Evolutionary conservation across 176 grass and related monocot genomes (phyloP), one percentile per base, ranked within the genome.

Genomic region (Oryza coarctata): DNA sequence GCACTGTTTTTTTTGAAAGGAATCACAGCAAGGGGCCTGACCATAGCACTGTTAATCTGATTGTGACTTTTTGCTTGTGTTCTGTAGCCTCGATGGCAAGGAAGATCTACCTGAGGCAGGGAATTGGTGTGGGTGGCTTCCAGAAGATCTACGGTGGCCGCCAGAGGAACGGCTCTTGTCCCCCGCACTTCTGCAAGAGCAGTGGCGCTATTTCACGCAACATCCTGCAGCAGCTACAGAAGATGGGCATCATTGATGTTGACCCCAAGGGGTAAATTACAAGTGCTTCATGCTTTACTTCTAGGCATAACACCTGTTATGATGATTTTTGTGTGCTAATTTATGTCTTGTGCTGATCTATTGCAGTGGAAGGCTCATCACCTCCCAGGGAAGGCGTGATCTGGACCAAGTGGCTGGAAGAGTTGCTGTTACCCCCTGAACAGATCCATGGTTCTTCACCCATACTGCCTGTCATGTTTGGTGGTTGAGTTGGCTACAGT

Each of bases 71-170:
- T 77, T 44, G 0, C 12, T 66, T 20, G 20, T 31, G 22, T 69
- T 17, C 27, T 83, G 43, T 43, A 92, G 90, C 90, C 52, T 92
- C 90, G 0, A 89, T 92, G 34, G 90, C 90, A 12, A 89, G 90
- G 61, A 88, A 92, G 74, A 92, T 92, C 31, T 92, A 92, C 43
- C 70, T 92, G 39, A 86, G 90, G 67, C 74, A 89, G 25, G 90
- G 90, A n/a, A 86, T 92, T 70, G 90, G 90, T 64, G 90, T 92
- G 10, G 90, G 90, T 49, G 90, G 90, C 8, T 92, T 92, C 83
- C 90, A 92, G 83, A 92, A 89, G 80, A 92, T 92, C 30, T 92
- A 92, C 0, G 90, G 90, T 30, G 90, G 90, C 12, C 90, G 90
- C 22, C 82, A 82, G 77, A 92, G 90, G 78, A 89, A 89, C 0